Base-by-base conservation (phyloP, 768 basidiomycete genomes). In the Erythrobasidium yunnanense region DNA sequence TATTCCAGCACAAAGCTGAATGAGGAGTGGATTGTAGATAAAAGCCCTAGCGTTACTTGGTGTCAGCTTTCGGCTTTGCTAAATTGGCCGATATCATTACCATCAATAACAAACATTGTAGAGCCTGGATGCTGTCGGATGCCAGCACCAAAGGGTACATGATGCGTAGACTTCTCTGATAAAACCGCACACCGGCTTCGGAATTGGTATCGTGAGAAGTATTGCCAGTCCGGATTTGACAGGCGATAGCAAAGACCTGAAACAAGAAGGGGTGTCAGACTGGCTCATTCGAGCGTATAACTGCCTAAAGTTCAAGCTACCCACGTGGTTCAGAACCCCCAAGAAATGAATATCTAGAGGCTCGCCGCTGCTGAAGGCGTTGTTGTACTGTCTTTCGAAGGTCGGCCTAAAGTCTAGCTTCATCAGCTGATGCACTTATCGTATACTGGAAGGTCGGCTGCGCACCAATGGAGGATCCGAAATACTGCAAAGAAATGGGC, bases 391-490 rank as follows among this genome's bases (percentile, higher is more conserved):
- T 2, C 2, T 34, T 22, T 34, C 7, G 54, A 55, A 55, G 4
- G 54, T 55, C 54, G 54, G 54, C 54, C 51, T 52, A 32, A 15
- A 23, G n/a, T 22, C 17, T 8, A 27, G 22, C 29, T 50, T 29
- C 17, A 27, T 4, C 6, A 2, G n/a, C 5, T 4, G 29, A 23
- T 2, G 51, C 15, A 4, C 17, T 29, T 7, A 50, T 6, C 51
- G 51, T 22, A 6, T 6, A n/a, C n/a, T n/a, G n/a, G n/a, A n/a
- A n/a, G n/a, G n/a, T 20, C 8, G 4, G 4, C 7, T 27, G 33
- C 51, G 33, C 33, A 52, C 51, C 54, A 55, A 33, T 55, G 54
- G 8, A 55, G 27, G 23, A 55, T 55, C n/a, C 54, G 33, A 35
- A 32, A 55, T 13, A 55, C 54, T 55, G n/a, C n/a, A n/a, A n/a